Base-by-base conservation (phyloP, 2,329 filamentous ascomycete genomes). In the Penicillium capsulatum region DNA sequence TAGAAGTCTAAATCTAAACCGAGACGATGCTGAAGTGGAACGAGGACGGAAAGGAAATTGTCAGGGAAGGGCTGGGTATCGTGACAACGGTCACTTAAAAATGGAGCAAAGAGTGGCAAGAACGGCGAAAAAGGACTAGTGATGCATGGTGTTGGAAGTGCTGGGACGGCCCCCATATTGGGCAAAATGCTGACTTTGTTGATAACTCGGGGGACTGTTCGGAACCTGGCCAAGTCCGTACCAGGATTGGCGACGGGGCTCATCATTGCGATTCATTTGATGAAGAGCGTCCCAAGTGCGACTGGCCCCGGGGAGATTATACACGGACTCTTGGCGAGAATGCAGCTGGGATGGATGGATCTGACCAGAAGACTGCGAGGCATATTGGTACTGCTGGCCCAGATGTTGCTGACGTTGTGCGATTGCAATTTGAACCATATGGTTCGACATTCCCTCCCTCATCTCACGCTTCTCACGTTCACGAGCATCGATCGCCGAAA, bases 401-500 rank as follows among this genome's bases (percentile, higher is more conserved):
- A 36, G 36, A 38, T 57, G 57, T 38, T 69, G 64, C 13, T 86
- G 80, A 17, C 81, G 73, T 59, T 84, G 81, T 31, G 75, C 73
- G 55, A 89, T 86, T 0, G 83, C 85, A 44, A 85, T 76, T 49
- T 88, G 81, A 6, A 88, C 83, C 43, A 81, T 79, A 41, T 83
- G 80, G 31, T 81, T 83, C 42, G 83, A 80, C 44, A 82, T 67
- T 0, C 83, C 83, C 41, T 84, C 76, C 54, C 78, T 85, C 64
- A 84, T 79, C 37, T 83, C 77, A 48, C 79, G 74, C 58, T 80
- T 87, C 57, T 94, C 88, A 8, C 81, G 80, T 61, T 96, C 86
- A 10, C 89, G 79, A 2, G 80, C 77, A 45, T 87, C 84, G 38
- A 95, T 90, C 10, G 85, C 83, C 1, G 84, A 86, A 5, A 94